Percentiles rank a stretch among this genome's conserved stretches.
These are phyloP conservation scores for Kodamaea lidongshanica DNA, from an alignment of 805 yeast species.

Conservation along the genomic window DNA sequence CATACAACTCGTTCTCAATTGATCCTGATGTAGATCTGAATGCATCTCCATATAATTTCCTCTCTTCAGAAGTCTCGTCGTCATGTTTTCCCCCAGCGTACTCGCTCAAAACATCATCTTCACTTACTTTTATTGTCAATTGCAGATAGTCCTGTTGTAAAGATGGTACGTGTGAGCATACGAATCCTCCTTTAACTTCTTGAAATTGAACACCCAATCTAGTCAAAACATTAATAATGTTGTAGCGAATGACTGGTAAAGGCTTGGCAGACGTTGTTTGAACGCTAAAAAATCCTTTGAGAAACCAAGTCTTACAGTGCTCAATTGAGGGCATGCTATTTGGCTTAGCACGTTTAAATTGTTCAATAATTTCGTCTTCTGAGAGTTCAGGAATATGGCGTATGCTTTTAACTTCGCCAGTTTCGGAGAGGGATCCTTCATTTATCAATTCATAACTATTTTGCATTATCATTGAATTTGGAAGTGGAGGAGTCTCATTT, in stretches of 20 bases:
- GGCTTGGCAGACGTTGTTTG: slow-evolving; percentile 94
- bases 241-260: slow-evolving; percentile 78
- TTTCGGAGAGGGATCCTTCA: slow-evolving; percentile 13
- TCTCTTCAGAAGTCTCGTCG: slow-evolving; percentile 25
- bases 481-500: slow-evolving; percentile 36
- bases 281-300: slow-evolving; percentile 90
- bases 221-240: slow-evolving; percentile 69
- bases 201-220: slow-evolving; percentile 73
- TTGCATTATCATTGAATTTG: slow-evolving; percentile 33
- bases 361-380: slow-evolving; percentile 38
- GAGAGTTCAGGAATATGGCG: slow-evolving; percentile 30
- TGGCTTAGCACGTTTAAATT: slow-evolving; percentile 50
- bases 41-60: slow-evolving; percentile 34
- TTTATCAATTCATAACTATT: slow-evolving; percentile 40
- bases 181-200: slow-evolving; percentile 91
- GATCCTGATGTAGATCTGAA: slow-evolving; percentile 31
- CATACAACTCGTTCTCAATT: slow-evolving; percentile 14
- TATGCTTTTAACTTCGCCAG: slow-evolving; percentile 23
- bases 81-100: slow-evolving; percentile 8
- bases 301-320: slow-evolving; percentile 81
- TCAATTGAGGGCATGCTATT: slow-evolving; percentile 92
- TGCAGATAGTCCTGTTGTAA: slow-evolving; percentile 17
- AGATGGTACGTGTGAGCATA: slow-evolving; percentile 66
- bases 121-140: slow-evolving; percentile 4
- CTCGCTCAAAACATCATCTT: slow-evolving; percentile 8